Conservation (phyloP, 2,329 filamentous ascomycete genomes). For the Cryphonectria parasitica region DNA sequence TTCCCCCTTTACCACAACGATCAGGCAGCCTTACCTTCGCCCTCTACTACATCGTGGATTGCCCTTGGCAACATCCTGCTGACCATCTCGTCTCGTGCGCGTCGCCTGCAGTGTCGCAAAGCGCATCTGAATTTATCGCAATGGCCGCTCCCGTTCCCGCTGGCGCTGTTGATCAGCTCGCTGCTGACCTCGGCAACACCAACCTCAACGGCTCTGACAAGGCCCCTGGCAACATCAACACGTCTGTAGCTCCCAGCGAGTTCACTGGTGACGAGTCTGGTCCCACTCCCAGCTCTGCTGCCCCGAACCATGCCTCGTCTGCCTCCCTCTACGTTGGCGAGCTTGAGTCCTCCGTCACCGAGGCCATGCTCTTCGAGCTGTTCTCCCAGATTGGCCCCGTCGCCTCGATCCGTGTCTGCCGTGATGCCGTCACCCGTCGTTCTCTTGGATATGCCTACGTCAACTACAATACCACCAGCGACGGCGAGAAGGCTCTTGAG, state of each 20-base stretch:
- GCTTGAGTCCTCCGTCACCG: constrained; percentile 95
- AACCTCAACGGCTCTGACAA: constrained; percentile 71
- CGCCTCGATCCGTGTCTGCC: constrained; percentile 98
- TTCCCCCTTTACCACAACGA: not conserved
- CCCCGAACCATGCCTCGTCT: constrained; percentile 90
- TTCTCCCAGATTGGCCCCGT: constrained; percentile 99
- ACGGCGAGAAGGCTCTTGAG: constrained; percentile 97
- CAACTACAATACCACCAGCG: constrained; percentile 97
- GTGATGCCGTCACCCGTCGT: constrained; percentile 96
- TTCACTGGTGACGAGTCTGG: constrained; percentile 63
- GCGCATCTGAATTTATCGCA: constrained; percentile 41
- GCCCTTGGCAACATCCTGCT: constrained; percentile 11
- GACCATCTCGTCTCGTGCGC: constrained; percentile 26
- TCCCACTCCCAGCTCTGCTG: constrained; percentile 74
- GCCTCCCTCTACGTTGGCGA: constrained; percentile 99
- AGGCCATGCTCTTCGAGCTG: constrained; percentile 99
- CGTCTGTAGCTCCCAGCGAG: constrained; percentile 62
- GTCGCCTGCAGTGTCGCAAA: constrained; percentile 32
- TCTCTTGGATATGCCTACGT: constrained; percentile 99
- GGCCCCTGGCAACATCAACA: constrained; percentile 70
- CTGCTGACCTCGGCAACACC: constrained; percentile 74
- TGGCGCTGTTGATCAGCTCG: constrained; percentile 77
- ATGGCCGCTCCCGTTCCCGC: constrained; percentile 65
- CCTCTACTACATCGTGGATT: not conserved
- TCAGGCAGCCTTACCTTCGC: not conserved